A percentile compares a stretch with the other conserved stretches of the same genome.
These are phyloP conservation scores for Warburgia ugandensis DNA, from an alignment of 164 flowering plant genomes.

Conservation along the genomic window DNA sequence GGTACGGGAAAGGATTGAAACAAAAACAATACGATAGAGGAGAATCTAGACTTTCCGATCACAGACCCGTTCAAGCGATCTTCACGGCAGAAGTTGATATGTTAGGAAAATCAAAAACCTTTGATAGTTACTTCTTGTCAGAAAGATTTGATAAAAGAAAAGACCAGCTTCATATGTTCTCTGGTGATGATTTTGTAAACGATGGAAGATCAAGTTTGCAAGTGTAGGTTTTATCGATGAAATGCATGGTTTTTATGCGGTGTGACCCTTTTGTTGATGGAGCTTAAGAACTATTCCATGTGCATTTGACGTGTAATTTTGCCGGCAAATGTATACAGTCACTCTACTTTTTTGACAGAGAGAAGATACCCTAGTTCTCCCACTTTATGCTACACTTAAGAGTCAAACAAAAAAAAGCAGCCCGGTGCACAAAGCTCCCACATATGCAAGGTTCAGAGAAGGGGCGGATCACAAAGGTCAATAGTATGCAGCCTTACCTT, in stretches of 20 bases:
- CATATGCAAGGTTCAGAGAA: too few relatives aligned
- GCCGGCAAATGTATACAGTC: too few relatives aligned
- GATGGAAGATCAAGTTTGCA: conserved; percentile 26
- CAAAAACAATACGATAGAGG: conserved; percentile 62
- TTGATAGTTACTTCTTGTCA: conserved; percentile 23
- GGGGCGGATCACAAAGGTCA: too few relatives aligned
- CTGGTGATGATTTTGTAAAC: conserved; percentile 14
- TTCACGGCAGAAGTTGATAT: conserved; percentile 50
- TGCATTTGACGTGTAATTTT: too few relatives aligned
- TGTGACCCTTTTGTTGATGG: not conserved
- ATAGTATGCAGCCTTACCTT: too few relatives aligned
- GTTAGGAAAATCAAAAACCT: conserved; percentile 15
- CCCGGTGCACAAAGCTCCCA: too few relatives aligned
- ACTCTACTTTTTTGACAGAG: too few relatives aligned
- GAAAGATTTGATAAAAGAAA: conserved; percentile 28
- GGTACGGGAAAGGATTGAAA: conserved; percentile 73
- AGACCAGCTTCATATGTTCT: conserved; percentile 15
- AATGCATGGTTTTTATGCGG: not conserved
- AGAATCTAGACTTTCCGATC: conserved; percentile 78
- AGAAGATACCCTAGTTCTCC: too few relatives aligned
- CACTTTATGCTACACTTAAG: too few relatives aligned
- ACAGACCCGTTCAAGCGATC: conserved; percentile 76
- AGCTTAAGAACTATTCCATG: too few relatives aligned
- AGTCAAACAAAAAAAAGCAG: too few relatives aligned
- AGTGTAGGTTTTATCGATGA: conserved; percentile 4